Conservation (phyloP, 2,329 filamentous ascomycete genomes). For the Pochonia chlamydosporia region DNA sequence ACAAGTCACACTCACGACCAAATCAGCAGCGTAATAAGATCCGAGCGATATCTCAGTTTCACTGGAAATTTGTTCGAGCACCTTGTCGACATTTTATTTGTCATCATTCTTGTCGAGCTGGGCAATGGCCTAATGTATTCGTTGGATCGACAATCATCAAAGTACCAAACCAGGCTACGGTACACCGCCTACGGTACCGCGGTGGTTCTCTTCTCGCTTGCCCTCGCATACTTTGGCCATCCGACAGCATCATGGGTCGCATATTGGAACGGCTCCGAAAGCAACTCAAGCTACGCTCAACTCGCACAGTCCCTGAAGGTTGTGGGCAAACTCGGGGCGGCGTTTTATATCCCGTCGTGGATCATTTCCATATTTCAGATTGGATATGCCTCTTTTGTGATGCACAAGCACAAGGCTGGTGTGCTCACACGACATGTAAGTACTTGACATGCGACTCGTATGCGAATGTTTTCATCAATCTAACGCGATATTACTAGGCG, state of each 20-base stretch:
- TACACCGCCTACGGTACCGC: slow-evolving; percentile 2
- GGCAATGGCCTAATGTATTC: slow-evolving; percentile 8
- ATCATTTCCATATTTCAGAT: slow-evolving; percentile 6
- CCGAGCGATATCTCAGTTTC: slow-evolving; percentile 10
- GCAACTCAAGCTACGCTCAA: slow-evolving; percentile 9
- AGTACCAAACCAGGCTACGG: slow-evolving; percentile 5
- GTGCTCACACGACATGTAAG: slow-evolving; percentile 6
- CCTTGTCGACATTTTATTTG: slow-evolving; percentile 4
- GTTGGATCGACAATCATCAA: slow-evolving; percentile 2
- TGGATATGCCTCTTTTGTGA: slow-evolving; percentile 8
- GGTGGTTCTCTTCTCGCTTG: not conserved
- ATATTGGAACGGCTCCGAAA: slow-evolving; percentile 9
- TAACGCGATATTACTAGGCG: not conserved
- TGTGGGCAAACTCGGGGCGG: slow-evolving; percentile 7
- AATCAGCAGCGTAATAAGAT: slow-evolving; percentile 7
- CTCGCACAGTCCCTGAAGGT: slow-evolving; percentile 8
- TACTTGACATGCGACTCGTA: not conserved
- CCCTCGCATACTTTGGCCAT: slow-evolving; percentile 8
- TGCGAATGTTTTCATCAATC: not conserved
- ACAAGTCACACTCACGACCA: slow-evolving; percentile 7
- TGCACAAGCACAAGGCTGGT: slow-evolving; percentile 8
- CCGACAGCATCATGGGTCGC: slow-evolving; percentile 8
- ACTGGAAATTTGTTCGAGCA: slow-evolving; percentile 10
- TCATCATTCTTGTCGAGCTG: slow-evolving; percentile 7
- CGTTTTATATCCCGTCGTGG: slow-evolving; percentile 8